Conservation (phyloP, 495 filamentous ascomycete species). For the Podospora pseudopauciseta region DNA sequence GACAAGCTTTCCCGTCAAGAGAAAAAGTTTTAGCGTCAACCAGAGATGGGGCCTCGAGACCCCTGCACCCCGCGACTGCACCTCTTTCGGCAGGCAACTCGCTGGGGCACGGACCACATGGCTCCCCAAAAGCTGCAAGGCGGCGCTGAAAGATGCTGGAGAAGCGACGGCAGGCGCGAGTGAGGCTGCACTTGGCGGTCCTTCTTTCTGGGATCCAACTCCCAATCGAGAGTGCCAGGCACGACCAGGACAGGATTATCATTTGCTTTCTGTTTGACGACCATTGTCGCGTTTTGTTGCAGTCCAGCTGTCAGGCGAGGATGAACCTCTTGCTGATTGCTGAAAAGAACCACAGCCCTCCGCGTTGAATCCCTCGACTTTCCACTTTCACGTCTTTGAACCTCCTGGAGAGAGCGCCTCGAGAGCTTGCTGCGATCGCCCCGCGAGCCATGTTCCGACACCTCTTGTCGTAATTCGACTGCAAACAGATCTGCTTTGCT, state of each 20-base stretch:
- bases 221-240: constrained; percentile 2
- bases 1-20: neutral
- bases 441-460: constrained; percentile 6
- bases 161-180: constrained; percentile 2
- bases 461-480: constrained; percentile 24
- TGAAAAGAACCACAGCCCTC: neutral
- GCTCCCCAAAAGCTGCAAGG: neutral
- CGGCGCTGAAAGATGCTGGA: neutral
- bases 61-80: constrained; percentile 6
- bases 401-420: neutral
- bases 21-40: constrained; percentile 9
- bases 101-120: constrained; percentile 2
- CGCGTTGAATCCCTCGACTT: neutral
- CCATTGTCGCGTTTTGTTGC: neutral
- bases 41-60: neutral
- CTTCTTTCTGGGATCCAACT: neutral
- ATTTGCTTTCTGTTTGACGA: neutral
- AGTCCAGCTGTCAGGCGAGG: neutral
- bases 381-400: neutral
- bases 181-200: constrained; percentile 1
- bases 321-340: neutral
- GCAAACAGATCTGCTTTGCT: neutral
- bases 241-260: neutral
- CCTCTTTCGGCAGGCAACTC: neutral
- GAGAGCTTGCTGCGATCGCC: neutral